Evolutionary conservation across 768 basidiomycete genomes (phyloP), one percentile per base, ranked within the genome.

Genomic region (Strobilomyces echinocephalus): DNA sequence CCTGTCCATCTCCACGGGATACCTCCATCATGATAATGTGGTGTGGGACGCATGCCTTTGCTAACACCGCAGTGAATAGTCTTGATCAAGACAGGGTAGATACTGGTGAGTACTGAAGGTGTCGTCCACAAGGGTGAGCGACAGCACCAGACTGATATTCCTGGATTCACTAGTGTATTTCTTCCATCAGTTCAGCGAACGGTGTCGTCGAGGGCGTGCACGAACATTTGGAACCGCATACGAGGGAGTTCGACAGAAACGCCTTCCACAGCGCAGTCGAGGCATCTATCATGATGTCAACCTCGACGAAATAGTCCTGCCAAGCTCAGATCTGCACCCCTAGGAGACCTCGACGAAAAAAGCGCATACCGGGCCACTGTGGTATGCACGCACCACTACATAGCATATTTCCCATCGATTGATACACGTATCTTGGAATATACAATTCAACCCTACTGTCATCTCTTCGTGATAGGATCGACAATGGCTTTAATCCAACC

Each of bases 171-270:
- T 89, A 53, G n/a, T 12, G 35, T 15, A 12, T 46, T 28, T 20
- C 10, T 36, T 57, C 43, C 10, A 28, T 53, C 30, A 48, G 21
- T 30, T 40, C 28, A 41, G 20, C 18, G 6, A 46, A 38, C 9
- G 24, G 8, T 16, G 30, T 2, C 21, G n/a, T n/a, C 16, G 44
- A 36, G 24, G 20, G 7, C 16, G 6, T 34, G 43, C 16, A 58
- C 72, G 7, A 30, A 90, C 88, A 91, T 91, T 76, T 97, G 95
- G 0, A 91, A 94, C 1, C 94, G 94, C 95, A 97, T 97, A 87
- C 73, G 57, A 97, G 97, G 30, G 95, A 93, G 60, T 78, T 80
- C 1, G 88, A 79, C 2, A 93, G 90, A 15, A 94, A 95, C 0
- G 91, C 90, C 68, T 85, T 86, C 85, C 87, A 91, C 1, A 98